Percentiles rank a stretch among this genome's conserved stretches.
Evolutionary conservation across 495 filamentous ascomycete species (phyloP).

Genomic region (Xylona heveae): DNA sequence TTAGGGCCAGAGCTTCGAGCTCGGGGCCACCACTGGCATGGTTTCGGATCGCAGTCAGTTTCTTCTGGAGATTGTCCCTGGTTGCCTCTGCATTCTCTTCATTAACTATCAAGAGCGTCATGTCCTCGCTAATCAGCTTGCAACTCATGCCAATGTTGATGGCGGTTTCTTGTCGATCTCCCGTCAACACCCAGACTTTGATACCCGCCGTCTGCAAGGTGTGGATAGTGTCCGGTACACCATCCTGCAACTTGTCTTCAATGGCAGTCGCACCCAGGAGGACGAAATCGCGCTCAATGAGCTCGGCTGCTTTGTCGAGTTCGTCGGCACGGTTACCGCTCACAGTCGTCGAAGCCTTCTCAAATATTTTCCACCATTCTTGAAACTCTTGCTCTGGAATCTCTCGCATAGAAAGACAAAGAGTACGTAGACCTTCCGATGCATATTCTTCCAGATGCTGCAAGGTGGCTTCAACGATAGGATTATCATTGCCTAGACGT

Average conservation of each 20-base stretch:
- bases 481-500: slow-evolving; percentile 56
- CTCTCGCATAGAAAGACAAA: slow-evolving; percentile 91
- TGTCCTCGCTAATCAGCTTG: slow-evolving; percentile 95
- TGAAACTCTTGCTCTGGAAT: slow-evolving; percentile 77
- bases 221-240: slow-evolving; percentile 96
- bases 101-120: slow-evolving; percentile 93
- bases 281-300: slow-evolving; percentile 82
- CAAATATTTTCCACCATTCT: slow-evolving; percentile 72
- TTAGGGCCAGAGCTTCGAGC: slow-evolving; percentile 71
- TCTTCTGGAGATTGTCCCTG: slow-evolving; percentile 72
- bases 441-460: slow-evolving; percentile 96
- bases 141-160: slow-evolving; percentile 99
- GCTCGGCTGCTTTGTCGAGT: slow-evolving; percentile 88
- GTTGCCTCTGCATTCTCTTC: slow-evolving; percentile 62
- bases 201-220: slow-evolving; percentile 93
- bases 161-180: slow-evolving; percentile 94
- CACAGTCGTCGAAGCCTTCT: slow-evolving; percentile 79
- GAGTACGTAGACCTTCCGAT: slow-evolving; percentile 81
- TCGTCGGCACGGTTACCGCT: slow-evolving; percentile 84
- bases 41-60: slow-evolving; percentile 63
- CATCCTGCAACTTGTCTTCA: slow-evolving; percentile 91
- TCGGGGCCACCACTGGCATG: slow-evolving; percentile 55
- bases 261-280: slow-evolving; percentile 93
- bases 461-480: slow-evolving; percentile 67
- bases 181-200: slow-evolving; percentile 97